phyloP scores from a whole-genome alignment of 139 green algal species.

The Medakamo hakoo region DNA sequence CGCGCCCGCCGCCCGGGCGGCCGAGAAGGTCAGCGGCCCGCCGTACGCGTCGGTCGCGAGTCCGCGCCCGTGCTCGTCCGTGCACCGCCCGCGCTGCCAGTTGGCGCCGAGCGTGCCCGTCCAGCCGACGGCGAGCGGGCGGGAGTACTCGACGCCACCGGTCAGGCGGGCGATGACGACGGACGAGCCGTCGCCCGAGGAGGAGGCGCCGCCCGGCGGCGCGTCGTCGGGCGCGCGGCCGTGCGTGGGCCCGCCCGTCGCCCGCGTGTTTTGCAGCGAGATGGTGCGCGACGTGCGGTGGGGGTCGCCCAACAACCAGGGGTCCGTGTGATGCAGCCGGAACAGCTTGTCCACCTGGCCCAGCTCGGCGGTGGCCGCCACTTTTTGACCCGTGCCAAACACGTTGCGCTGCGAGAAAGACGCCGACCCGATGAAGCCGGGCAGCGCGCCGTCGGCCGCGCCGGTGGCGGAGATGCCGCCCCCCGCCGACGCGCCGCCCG shows the following conservation, averaged over 20 bases:
- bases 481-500: constrained; percentile 64
- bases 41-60: constrained; percentile 61
- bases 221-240: constrained; percentile 25
- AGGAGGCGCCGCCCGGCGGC: neutral
- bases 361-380: constrained; percentile 52
- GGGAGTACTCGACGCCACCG: constrained; percentile 54
- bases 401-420: constrained; percentile 80
- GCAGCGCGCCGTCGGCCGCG: constrained; percentile 40
- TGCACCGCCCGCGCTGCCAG: constrained; percentile 47
- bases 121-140: constrained; percentile 38
- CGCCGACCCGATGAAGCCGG: constrained; percentile 67
- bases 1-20: constrained; percentile 13
- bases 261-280: constrained; percentile 40
- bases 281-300: constrained; percentile 75
- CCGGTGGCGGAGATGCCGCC: constrained; percentile 51
- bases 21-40: constrained; percentile 64
- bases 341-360: constrained; percentile 81
- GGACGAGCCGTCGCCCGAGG: neutral
- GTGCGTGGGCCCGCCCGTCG: constrained; percentile 31
- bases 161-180: constrained; percentile 41
- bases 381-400: constrained; percentile 77
- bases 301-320: constrained; percentile 74
- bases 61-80: constrained; percentile 44
- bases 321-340: constrained; percentile 76
- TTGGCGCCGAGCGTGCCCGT: constrained; percentile 25